These are phyloP conservation scores for Boletus semigastroideus DNA, from an alignment of 1,284 basidiomycete genomes.

Conservation along the genomic window DNA sequence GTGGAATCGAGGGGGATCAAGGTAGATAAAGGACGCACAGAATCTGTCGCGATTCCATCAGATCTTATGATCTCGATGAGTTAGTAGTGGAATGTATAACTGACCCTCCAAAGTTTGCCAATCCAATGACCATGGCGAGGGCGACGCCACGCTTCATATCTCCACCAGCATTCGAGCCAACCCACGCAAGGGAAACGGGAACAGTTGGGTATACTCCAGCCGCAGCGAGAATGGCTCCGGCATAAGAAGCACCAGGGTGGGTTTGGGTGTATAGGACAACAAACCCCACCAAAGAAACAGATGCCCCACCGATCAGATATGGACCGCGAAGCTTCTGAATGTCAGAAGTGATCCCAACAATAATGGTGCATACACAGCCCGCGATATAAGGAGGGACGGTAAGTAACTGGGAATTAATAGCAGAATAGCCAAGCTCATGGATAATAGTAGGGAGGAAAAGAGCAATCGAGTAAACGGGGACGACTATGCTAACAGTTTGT, in stretches of 20 bases:
- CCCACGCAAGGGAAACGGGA: slow-evolving; percentile 55
- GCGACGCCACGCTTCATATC: slow-evolving; percentile 51
- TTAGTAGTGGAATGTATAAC: neutral
- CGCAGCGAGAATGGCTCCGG: slow-evolving; percentile 52
- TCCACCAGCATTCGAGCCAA: slow-evolving; percentile 54
- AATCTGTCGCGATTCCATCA: slow-evolving; percentile 27
- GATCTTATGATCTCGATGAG: neutral
- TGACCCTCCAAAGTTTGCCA: slow-evolving; percentile 52
- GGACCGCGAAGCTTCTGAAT: slow-evolving; percentile 42
- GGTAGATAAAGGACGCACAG: slow-evolving; percentile 41
- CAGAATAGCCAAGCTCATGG: slow-evolving; percentile 51
- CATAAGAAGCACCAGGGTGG: slow-evolving; percentile 42
- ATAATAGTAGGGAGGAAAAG: slow-evolving; percentile 61
- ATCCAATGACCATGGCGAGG: slow-evolving; percentile 54
- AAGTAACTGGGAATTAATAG: slow-evolving; percentile 57
- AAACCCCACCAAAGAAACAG: slow-evolving; percentile 46
- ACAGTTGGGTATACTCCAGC: slow-evolving; percentile 55
- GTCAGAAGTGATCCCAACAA: slow-evolving; percentile 44
- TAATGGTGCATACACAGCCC: slow-evolving; percentile 43
- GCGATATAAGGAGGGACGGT: slow-evolving; percentile 51
- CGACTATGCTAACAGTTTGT: slow-evolving; percentile 37
- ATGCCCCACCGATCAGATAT: slow-evolving; percentile 39
- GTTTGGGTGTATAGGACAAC: slow-evolving; percentile 42
- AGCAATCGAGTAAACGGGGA: slow-evolving; percentile 57
- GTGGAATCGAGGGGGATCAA: slow-evolving; percentile 45